Evolutionary conservation across 768 basidiomycete genomes (phyloP), one percentile per base, ranked within the genome.

Genomic region (Phaeotremella fagi): DNA sequence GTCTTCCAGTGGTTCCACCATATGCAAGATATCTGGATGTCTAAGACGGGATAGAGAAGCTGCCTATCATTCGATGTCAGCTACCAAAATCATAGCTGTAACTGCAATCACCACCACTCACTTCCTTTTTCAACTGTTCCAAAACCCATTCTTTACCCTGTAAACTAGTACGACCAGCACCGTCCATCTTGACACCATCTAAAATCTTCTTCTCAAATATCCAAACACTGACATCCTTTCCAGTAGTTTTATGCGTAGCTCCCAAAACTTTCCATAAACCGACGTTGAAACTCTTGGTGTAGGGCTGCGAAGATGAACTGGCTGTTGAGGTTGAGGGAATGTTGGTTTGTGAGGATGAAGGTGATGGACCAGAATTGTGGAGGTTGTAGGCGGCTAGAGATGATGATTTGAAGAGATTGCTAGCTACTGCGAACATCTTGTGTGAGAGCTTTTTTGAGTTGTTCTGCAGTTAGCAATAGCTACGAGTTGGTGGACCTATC

Each of bases 1-100:
- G 75, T 99, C 94, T 70, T 97, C 91, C 42, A 95, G 77, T 23
- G 95, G 94, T 75, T 99, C 95, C 25, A 94, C 91, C 85, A 97
- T 88, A 78, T 98, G 94, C 53, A 99, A 80, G 45, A 99, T 83
- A 56, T 87, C 92, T 3, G 95, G 95, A 76, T 98, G 94, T 27
- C 95, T 81, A 38, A 98, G 77, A 60, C 85, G 82, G 24, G 88
- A 83, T 18, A 97, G 77, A 2, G 90, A 86, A 55, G 86, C 82
- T 3, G 87, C 88, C 92, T 69, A 28, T 41, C 31, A 33, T 7
- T 33, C n/a, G 38, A 11, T 12, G 38, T 41, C 7, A 41, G 38
- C 38, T 6, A 16, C 31, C 31, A 6, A 22, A 23, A 25, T 1
- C 27, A 23, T 18, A 36, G 23, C 11, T 9, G 23, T 29, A 61